A percentile compares a stretch with the other conserved stretches of the same genome.
Evolutionary conservation across 2,329 filamentous ascomycete species (phyloP).

Genomic region (Colletotrichum lini): DNA sequence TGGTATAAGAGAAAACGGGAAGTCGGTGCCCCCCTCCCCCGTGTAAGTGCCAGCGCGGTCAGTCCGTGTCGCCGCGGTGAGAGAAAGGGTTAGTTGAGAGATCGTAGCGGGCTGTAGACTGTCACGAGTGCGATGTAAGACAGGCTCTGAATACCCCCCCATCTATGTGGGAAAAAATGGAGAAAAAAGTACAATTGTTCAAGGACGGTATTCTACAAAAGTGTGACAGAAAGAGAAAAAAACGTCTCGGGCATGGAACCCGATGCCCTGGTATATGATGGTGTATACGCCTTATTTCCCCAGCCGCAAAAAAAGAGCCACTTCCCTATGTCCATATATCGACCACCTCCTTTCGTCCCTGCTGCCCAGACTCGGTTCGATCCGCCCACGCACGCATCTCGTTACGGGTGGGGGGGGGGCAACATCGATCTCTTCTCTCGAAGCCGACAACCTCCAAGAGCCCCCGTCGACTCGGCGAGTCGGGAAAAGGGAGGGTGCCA

Average conservation of each 20-base stretch:
- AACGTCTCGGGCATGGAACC: slow-evolving; percentile 4
- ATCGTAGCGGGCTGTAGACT: background rate
- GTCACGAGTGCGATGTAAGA: background rate
- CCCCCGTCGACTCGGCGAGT: background rate
- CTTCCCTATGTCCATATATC: background rate
- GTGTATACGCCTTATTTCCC: slow-evolving; percentile 9
- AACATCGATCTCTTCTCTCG: background rate
- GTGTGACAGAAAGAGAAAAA: slow-evolving; percentile 4
- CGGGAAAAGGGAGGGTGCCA: background rate
- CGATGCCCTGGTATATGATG: slow-evolving; percentile 35
- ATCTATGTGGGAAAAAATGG: too few relatives aligned
- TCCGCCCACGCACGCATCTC: background rate
- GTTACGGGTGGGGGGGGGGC: background rate
- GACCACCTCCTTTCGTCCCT: too few relatives aligned
- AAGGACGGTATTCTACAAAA: slow-evolving; percentile 8
- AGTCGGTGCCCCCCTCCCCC: background rate
- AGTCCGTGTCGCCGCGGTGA: background rate
- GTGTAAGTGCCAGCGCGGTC: background rate
- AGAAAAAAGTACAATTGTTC: slow-evolving; percentile 17
- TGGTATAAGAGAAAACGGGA: background rate
- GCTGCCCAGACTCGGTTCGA: background rate
- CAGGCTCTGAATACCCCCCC: slow-evolving; percentile 12
- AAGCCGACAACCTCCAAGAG: background rate
- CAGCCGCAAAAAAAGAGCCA: background rate
- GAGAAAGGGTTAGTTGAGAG: background rate